These are phyloP conservation scores for Malus hybrid DNA, from an alignment of 331 rosid genomes.

Conservation along the genomic window DNA sequence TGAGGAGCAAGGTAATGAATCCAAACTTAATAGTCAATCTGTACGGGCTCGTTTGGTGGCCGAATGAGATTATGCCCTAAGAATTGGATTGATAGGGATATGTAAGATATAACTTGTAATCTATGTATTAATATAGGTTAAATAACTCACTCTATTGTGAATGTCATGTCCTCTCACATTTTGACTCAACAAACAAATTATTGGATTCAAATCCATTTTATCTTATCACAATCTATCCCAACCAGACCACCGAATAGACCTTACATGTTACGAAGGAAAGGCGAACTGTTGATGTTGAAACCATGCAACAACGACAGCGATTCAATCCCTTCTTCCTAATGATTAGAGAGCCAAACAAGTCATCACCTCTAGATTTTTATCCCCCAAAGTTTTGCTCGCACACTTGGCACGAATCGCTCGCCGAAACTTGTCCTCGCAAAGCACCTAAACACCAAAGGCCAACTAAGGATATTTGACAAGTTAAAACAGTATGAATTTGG, in stretches of 20 bases:
- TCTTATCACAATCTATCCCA: too few species aligned
- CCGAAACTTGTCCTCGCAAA: slow-evolving; percentile 25
- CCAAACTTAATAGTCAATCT: neutral
- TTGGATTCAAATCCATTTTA: too few species aligned
- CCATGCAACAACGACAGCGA: neutral
- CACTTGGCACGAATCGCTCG: slow-evolving; percentile 6
- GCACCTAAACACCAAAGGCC: slow-evolving; percentile 13
- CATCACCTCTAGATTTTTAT: slow-evolving; percentile 17
- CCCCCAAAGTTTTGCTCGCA: slow-evolving; percentile 26
- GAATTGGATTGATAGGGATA: too few species aligned
- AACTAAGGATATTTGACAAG: neutral
- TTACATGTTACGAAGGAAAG: neutral
- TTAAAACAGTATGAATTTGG: slow-evolving; percentile 16
- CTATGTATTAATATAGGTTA: too few species aligned
- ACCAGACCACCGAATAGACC: too few species aligned
- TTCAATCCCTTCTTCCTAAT: neutral
- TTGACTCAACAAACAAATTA: too few species aligned
- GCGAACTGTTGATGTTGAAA: neutral
- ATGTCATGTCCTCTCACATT: too few species aligned
- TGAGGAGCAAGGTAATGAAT: neutral
- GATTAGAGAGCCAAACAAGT: slow-evolving; percentile 28
- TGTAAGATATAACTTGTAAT: too few species aligned
- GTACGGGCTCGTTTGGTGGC: too few species aligned
- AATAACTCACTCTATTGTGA: too few species aligned
- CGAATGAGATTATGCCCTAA: too few species aligned